phyloP scores from a whole-genome alignment of 2,329 filamentous ascomycete genomes.

The Monilinia polystroma region DNA sequence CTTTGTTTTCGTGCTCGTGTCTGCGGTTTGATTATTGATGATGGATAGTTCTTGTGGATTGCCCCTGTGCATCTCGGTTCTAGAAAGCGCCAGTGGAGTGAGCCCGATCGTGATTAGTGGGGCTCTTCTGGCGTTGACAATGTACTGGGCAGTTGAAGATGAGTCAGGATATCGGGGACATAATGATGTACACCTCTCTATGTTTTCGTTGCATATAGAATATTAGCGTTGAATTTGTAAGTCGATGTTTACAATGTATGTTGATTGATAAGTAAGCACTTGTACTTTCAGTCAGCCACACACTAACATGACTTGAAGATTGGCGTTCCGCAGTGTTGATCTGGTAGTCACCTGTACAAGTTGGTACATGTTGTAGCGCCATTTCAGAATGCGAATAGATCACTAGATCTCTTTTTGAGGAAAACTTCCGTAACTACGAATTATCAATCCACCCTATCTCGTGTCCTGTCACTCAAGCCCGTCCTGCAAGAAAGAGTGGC shows the following conservation, averaged over 20 bases:
- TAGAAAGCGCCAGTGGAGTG: not conserved
- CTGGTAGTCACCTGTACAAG: not conserved
- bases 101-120: not conserved
- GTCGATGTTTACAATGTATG: too few relatives aligned
- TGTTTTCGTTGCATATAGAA: not conserved
- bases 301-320: not conserved
- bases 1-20: not conserved
- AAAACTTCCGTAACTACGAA: not conserved
- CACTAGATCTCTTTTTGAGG: not conserved
- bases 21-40: slow-evolving; percentile 18
- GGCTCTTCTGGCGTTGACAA: not conserved
- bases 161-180: not conserved
- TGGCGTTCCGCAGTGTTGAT: too few relatives aligned
- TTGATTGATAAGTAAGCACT: slow-evolving; percentile 1
- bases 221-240: not conserved
- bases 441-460: not conserved
- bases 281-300: not conserved
- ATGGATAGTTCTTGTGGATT: not conserved
- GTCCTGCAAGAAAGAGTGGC: not conserved
- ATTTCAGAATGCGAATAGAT: not conserved
- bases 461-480: not conserved
- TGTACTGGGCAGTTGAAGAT: not conserved
- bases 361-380: too few relatives aligned
- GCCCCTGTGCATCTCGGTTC: not conserved
- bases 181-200: not conserved